Conservation (phyloP, 768 basidiomycete genomes). For the Guyanaporus albipodus region DNA sequence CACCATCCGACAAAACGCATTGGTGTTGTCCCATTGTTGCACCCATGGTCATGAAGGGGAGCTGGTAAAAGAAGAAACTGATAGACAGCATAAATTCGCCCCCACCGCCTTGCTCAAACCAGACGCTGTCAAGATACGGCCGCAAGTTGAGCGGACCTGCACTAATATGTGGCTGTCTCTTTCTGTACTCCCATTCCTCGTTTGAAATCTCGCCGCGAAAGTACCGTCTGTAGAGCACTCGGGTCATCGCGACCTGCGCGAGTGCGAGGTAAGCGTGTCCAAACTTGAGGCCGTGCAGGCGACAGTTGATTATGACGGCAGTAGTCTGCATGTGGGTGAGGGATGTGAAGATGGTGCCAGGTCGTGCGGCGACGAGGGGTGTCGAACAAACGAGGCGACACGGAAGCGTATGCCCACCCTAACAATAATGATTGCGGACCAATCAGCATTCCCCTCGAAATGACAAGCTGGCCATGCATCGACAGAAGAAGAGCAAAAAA, state of each 20-base stretch:
- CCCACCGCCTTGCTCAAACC: slow-evolving; percentile 43
- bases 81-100: slow-evolving; percentile 41
- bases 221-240: slow-evolving; percentile 44
- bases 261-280: slow-evolving; percentile 48
- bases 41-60: slow-evolving; percentile 47
- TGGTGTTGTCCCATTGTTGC: background rate
- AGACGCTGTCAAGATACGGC: slow-evolving; percentile 43
- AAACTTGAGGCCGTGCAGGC: slow-evolving; percentile 42
- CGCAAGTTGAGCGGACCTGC: slow-evolving; percentile 43
- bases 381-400: slow-evolving; percentile 37
- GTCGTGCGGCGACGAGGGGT: slow-evolving; percentile 34
- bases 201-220: slow-evolving; percentile 1
- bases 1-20: slow-evolving; percentile 3
- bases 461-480: no score
- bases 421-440: background rate
- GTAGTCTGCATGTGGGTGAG: slow-evolving; percentile 32
- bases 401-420: slow-evolving; percentile 60
- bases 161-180: background rate
- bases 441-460: no score
- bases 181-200: slow-evolving; percentile 1
- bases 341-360: slow-evolving; percentile 18
- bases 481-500: no score
- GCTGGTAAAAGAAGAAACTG: slow-evolving; percentile 40
- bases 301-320: slow-evolving; percentile 38
- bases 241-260: slow-evolving; percentile 50